Evolutionary conservation across 441 rosid genomes (phyloP).

Genomic region (Erodium trifolium): DNA sequence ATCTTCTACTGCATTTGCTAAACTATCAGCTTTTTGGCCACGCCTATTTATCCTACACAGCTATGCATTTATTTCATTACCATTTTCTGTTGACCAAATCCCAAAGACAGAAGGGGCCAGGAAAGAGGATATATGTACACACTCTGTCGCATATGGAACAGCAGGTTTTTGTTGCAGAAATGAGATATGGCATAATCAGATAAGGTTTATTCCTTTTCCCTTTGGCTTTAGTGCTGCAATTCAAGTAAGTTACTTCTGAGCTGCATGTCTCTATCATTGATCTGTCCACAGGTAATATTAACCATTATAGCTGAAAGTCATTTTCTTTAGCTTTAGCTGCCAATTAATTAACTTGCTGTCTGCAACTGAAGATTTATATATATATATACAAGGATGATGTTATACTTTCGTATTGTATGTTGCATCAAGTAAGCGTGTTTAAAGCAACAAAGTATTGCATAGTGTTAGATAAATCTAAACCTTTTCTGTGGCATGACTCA

Average conservation of each 20-base stretch:
- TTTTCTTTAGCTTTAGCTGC: background rate
- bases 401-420: background rate
- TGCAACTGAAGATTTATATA: background rate
- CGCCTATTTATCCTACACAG: background rate
- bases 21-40: background rate
- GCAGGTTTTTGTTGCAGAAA: background rate
- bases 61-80: background rate
- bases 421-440: background rate
- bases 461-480: background rate
- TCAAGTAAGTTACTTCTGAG: background rate
- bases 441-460: background rate
- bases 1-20: too few relatives aligned
- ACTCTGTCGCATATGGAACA: background rate
- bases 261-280: background rate
- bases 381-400: background rate
- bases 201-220: too few relatives aligned
- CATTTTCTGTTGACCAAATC: background rate
- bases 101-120: background rate
- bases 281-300: background rate
- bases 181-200: background rate
- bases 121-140: background rate
- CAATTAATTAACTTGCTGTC: background rate
- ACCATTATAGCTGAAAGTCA: background rate
- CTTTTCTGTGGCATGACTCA: constrained; percentile 1
- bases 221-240: background rate